These are phyloP conservation scores for Articulospora tetracladia DNA, from an alignment of 495 filamentous ascomycete species.

Conservation along the genomic window DNA sequence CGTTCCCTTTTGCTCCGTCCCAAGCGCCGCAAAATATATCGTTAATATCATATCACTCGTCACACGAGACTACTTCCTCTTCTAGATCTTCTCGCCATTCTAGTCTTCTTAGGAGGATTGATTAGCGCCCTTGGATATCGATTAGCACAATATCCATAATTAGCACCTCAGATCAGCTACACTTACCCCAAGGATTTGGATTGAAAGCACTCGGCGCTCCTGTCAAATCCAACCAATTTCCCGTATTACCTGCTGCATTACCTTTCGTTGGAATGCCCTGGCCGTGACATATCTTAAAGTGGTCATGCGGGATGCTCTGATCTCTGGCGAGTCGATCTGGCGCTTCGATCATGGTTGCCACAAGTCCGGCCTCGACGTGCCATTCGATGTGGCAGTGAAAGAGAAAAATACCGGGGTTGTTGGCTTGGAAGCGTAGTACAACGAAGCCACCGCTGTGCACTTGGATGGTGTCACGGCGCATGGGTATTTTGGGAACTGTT, in stretches of 20 bases:
- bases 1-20: too few species aligned
- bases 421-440: slow-evolving; percentile 53
- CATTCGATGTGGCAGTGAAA: slow-evolving; percentile 85
- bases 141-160: too few species aligned
- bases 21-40: too few species aligned
- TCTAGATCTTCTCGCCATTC: too few species aligned
- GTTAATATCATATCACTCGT: too few species aligned
- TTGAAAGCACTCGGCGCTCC: slow-evolving; percentile 34
- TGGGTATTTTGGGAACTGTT: slow-evolving; percentile 41
- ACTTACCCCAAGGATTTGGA: background rate
- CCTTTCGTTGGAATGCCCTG: slow-evolving; percentile 49
- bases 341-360: slow-evolving; percentile 66
- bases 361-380: slow-evolving; percentile 71
- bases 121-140: too few species aligned
- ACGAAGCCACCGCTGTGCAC: slow-evolving; percentile 50
- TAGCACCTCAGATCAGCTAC: too few species aligned
- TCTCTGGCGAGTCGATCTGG: slow-evolving; percentile 49
- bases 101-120: too few species aligned
- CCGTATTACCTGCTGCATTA: slow-evolving; percentile 73
- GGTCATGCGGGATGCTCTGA: slow-evolving; percentile 57
- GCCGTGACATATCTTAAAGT: slow-evolving; percentile 53
- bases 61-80: too few species aligned
- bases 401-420: slow-evolving; percentile 76
- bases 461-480: slow-evolving; percentile 52
- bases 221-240: slow-evolving; percentile 54